These are phyloP conservation scores for Ogataea paraovalis DNA, from an alignment of 805 yeast genomes.

Conservation along the genomic window DNA sequence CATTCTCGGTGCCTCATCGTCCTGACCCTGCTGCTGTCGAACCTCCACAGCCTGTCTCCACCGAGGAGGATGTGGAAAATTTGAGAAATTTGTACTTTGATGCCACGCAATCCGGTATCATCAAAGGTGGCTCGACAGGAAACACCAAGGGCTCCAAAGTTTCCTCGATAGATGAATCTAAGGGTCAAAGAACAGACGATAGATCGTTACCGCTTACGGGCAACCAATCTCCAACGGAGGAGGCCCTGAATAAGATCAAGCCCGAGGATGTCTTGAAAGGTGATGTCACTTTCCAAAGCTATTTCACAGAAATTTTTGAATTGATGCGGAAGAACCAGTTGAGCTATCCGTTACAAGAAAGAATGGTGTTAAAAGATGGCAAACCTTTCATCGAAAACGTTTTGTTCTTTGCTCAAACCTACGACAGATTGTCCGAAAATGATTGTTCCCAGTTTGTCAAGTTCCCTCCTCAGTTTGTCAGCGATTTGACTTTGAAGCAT, in stretches of 20 bases:
- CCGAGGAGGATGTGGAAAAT: slow-evolving; percentile 19
- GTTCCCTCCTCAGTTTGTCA: slow-evolving; percentile 29
- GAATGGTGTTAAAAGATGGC: slow-evolving; percentile 28
- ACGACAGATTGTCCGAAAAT: slow-evolving; percentile 24
- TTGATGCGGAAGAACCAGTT: slow-evolving; percentile 27
- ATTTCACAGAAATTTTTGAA: slow-evolving; percentile 29
- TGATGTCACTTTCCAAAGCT: slow-evolving; percentile 31
- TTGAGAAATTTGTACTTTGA: slow-evolving; percentile 23
- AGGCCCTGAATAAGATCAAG: slow-evolving; percentile 24
- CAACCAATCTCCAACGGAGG: slow-evolving; percentile 25
- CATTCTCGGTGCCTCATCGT: no score
- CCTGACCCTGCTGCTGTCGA: no score
- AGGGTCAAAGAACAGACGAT: slow-evolving; percentile 25
- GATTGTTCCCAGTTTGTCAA: slow-evolving; percentile 25
- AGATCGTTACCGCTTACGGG: slow-evolving; percentile 27
- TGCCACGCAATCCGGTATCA: slow-evolving; percentile 15
- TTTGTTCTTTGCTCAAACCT: slow-evolving; percentile 25
- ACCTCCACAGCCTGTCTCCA: neutral
- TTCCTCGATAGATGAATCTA: slow-evolving; percentile 22
- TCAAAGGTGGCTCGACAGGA: slow-evolving; percentile 28
- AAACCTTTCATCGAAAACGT: slow-evolving; percentile 33
- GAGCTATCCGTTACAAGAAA: slow-evolving; percentile 30
- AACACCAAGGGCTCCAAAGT: slow-evolving; percentile 19
- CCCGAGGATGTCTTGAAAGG: slow-evolving; percentile 29
- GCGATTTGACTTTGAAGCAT: slow-evolving; percentile 32